phyloP scores from a whole-genome alignment of 2,329 filamentous ascomycete genomes.

The Xylaria multiplex region DNA sequence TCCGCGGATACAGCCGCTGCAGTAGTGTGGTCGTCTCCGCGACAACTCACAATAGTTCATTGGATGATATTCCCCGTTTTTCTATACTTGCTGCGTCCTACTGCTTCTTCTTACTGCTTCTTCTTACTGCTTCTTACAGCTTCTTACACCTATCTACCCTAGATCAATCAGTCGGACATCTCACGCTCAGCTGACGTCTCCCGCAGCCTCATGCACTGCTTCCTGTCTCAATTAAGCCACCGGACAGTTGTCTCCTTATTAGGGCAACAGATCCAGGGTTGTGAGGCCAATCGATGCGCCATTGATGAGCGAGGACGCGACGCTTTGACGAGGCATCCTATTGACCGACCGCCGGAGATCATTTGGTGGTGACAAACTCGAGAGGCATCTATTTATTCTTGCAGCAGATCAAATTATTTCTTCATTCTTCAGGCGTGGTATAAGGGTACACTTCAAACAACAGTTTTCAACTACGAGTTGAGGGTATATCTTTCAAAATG shows the following conservation, averaged over 20 bases:
- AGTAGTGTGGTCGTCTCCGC: not conserved
- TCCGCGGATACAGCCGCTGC: conserved; percentile 16
- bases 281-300: not conserved
- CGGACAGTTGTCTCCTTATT: not conserved
- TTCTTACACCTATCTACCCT: not conserved
- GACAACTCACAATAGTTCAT: conserved; percentile 1
- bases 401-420: conserved; percentile 4
- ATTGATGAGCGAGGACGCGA: not conserved
- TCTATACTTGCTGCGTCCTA: conserved; percentile 1
- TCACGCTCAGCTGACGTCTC: conserved; percentile 13
- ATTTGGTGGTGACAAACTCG: not conserved
- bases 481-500: conserved; percentile 37
- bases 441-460: conserved; percentile 12
- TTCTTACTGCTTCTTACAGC: not conserved
- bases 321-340: not conserved
- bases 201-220: not conserved
- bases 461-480: conserved; percentile 19
- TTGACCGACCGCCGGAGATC: not conserved
- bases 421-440: conserved; percentile 10
- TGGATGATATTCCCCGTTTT: conserved; percentile 17
- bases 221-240: conserved; percentile 1
- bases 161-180: not conserved
- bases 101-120: too few relatives aligned
- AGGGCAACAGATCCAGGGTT: not conserved
- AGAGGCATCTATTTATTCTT: not conserved